These are phyloP conservation scores for Kickxella alabastrina DNA, from an alignment of 192 early-diverging fungal species.

Conservation along the genomic window DNA sequence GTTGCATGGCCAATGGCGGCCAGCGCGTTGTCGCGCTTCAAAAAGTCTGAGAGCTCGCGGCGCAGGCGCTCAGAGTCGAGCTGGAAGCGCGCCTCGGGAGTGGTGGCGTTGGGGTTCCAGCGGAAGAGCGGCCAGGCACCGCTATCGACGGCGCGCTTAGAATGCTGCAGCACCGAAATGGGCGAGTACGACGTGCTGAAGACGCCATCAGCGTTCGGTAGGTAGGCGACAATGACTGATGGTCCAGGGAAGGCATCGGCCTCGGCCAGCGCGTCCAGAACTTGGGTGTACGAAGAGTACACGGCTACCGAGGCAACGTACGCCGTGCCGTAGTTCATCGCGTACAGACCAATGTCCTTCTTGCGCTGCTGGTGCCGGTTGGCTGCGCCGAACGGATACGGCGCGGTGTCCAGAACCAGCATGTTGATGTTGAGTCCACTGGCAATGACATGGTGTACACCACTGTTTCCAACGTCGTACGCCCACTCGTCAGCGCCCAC, in stretches of 20 bases:
- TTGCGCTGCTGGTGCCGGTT: conserved; percentile 64
- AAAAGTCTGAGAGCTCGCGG: conserved; percentile 72
- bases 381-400: conserved; percentile 60
- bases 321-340: conserved; percentile 87
- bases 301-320: conserved; percentile 91
- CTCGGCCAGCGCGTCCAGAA: conserved; percentile 81
- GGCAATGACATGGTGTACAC: conserved; percentile 87
- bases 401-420: conserved; percentile 83
- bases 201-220: conserved; percentile 58
- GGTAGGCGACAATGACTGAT: conserved; percentile 83
- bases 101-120: conserved; percentile 81
- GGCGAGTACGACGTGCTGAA: conserved; percentile 53
- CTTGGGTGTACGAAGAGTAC: conserved; percentile 84
- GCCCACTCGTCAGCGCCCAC: conserved; percentile 84
- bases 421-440: conserved; percentile 84
- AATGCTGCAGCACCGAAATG: conserved; percentile 80
- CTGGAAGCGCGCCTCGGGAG: conserved; percentile 46
- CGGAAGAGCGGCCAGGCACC: conserved; percentile 95
- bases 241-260: conserved; percentile 88
- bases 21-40: conserved; percentile 80
- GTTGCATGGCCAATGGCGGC: conserved; percentile 68
- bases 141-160: conserved; percentile 83
- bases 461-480: conserved; percentile 82
- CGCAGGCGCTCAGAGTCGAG: conserved; percentile 67
- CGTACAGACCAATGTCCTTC: conserved; percentile 94